A percentile compares a stretch with the other conserved stretches of the same genome.
These are phyloP conservation scores for Leucocoprinus birnbaumii DNA, from an alignment of 768 basidiomycete species.

Conservation along the genomic window DNA sequence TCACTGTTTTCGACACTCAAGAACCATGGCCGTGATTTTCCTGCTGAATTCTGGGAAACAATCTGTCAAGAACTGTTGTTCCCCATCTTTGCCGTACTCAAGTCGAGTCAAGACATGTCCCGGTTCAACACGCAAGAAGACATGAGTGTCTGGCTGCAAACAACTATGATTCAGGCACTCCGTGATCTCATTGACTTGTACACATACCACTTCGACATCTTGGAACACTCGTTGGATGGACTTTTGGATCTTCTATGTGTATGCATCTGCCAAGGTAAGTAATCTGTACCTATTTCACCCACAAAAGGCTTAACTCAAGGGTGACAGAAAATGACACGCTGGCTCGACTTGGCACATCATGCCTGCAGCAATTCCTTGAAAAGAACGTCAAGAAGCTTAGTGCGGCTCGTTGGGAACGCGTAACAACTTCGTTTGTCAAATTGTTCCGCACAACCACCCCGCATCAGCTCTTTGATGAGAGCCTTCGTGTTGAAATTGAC, in stretches of 20 bases:
- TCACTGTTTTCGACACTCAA: slow-evolving; percentile 94
- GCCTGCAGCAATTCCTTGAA: slow-evolving; percentile 93
- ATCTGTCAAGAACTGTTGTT: slow-evolving; percentile 95
- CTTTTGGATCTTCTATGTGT: slow-evolving; percentile 89
- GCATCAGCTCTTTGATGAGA: slow-evolving; percentile 94
- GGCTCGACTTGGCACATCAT: slow-evolving; percentile 96
- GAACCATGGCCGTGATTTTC: slow-evolving; percentile 80
- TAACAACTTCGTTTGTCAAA: slow-evolving; percentile 90
- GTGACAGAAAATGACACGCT: slow-evolving; percentile 92
- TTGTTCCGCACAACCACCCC: slow-evolving; percentile 98
- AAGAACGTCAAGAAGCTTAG: slow-evolving; percentile 88
- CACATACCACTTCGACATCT: slow-evolving; percentile 89
- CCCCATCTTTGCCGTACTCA: slow-evolving; percentile 96
- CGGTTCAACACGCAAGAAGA: slow-evolving; percentile 96
- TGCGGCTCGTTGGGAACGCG: slow-evolving; percentile 83
- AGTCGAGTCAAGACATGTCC: slow-evolving; percentile 88
- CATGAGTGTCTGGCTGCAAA: slow-evolving; percentile 99
- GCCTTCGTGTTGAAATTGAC: slow-evolving; percentile 81
- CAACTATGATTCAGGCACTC: slow-evolving; percentile 97
- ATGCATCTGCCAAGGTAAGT: slow-evolving; percentile 96
- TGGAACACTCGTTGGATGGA: slow-evolving; percentile 92
- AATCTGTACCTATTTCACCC: neutral
- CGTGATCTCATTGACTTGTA: slow-evolving; percentile 94
- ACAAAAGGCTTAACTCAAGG: too few relatives aligned
- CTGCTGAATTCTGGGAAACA: slow-evolving; percentile 96